phyloP scores from a whole-genome alignment of 1,284 basidiomycete genomes.

The Rhodotorula sp. region DNA sequence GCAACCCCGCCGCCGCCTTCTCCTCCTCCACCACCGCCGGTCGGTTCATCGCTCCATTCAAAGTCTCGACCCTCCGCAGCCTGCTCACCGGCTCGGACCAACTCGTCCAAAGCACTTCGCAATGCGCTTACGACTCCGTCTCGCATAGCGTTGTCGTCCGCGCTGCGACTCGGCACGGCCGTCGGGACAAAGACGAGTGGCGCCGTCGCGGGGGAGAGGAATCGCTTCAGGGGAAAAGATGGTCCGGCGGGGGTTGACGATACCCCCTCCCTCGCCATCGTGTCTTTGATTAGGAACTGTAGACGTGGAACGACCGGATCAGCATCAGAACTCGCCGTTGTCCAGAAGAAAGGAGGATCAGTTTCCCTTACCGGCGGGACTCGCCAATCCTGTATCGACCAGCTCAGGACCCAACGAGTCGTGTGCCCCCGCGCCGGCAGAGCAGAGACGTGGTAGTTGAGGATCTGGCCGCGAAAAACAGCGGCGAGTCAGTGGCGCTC shows the following conservation, averaged over 20 bases:
- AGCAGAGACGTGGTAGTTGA: constrained; percentile 79
- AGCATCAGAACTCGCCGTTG: background rate
- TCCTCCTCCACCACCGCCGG: background rate
- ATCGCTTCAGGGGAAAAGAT: background rate
- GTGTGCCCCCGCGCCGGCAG: constrained; percentile 76
- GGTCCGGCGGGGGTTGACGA: background rate
- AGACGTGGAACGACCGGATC: background rate
- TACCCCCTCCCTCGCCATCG: background rate
- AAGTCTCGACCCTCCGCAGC: background rate
- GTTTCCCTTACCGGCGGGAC: constrained; percentile 67
- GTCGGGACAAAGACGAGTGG: background rate
- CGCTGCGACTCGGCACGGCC: accelerated
- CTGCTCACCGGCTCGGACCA: background rate
- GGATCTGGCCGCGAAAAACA: constrained; percentile 55
- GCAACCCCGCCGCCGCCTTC: background rate
- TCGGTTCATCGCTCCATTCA: no score
- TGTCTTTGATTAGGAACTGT: background rate
- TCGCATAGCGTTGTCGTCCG: no score
- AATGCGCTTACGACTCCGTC: background rate
- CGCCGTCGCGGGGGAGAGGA: constrained; percentile 7
- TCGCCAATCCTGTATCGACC: constrained; percentile 67
- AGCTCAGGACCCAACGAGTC: constrained; percentile 80
- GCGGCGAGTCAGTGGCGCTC: background rate
- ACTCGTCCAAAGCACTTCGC: background rate
- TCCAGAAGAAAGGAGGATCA: no score